phyloP scores from a whole-genome alignment of 495 filamentous ascomycete species.

The Neurospora sublineolata region DNA sequence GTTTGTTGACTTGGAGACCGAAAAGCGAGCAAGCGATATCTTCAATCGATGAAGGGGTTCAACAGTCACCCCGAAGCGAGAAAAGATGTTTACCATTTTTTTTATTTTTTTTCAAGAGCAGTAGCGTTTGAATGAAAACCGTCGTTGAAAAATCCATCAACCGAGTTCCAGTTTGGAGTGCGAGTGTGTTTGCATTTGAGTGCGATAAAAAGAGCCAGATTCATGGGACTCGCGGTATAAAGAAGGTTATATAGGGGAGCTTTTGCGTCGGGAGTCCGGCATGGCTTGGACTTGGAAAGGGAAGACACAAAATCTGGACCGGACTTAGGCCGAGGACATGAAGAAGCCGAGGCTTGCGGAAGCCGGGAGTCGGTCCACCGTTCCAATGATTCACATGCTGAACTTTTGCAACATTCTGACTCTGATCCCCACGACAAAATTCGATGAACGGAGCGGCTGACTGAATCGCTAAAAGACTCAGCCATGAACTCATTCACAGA shows the following conservation, averaged over 20 bases:
- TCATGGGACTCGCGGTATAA: too few species aligned
- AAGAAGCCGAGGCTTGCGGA: not conserved
- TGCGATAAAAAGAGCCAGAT: not conserved
- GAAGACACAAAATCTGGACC: not conserved
- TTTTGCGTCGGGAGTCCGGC: not conserved
- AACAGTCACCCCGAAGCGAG: not conserved
- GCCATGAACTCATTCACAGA: not conserved
- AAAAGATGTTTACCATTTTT: not conserved
- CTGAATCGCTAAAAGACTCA: not conserved
- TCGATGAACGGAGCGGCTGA: not conserved
- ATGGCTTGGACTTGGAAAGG: not conserved
- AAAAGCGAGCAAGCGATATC: not conserved
- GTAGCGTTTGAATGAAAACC: not conserved
- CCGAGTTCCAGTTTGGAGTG: not conserved
- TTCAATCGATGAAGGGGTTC: not conserved
- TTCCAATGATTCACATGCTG: not conserved
- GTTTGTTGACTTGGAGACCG: not conserved
- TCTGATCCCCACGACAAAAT: not conserved
- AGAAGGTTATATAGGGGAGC: not conserved
- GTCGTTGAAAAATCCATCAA: not conserved
- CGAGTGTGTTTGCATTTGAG: not conserved
- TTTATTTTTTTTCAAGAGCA: not conserved
- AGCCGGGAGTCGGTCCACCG: not conserved
- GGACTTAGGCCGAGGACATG: not conserved
- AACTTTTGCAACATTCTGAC: not conserved